A percentile compares a stretch with the other conserved stretches of the same genome.
Evolutionary conservation across 2,329 filamentous ascomycete species (phyloP).

Genomic region (Claviceps monticola): DNA sequence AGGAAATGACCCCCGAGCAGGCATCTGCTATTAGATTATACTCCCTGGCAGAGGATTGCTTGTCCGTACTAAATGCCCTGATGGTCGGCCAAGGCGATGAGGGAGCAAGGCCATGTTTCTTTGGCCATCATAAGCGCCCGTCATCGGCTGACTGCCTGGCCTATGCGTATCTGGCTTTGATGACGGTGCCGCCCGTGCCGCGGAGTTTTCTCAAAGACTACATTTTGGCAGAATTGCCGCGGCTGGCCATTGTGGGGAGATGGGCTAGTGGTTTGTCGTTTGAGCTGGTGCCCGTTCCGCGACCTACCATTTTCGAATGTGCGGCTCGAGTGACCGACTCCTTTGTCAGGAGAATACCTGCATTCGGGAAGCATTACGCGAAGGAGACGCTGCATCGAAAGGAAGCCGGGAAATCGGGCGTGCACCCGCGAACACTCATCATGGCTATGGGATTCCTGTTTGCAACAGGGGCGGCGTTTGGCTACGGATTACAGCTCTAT

Average conservation of each 20-base stretch:
- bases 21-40: conserved; percentile 64
- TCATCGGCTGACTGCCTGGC: conserved; percentile 59
- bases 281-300: conserved; percentile 12
- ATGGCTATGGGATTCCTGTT: conserved; percentile 19
- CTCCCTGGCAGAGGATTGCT: conserved; percentile 54
- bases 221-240: conserved; percentile 19
- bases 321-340: conserved; percentile 20
- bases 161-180: conserved; percentile 65
- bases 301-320: conserved; percentile 12
- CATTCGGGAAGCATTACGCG: conserved; percentile 22
- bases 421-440: conserved; percentile 20
- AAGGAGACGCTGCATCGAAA: conserved; percentile 23
- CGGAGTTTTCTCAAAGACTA: conserved; percentile 28
- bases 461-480: conserved; percentile 22
- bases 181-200: conserved; percentile 39
- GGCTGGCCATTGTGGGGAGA: conserved; percentile 19
- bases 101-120: conserved; percentile 18
- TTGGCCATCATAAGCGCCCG: conserved; percentile 11
- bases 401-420: conserved; percentile 17
- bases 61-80: conserved; percentile 55
- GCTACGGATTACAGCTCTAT: conserved; percentile 27
- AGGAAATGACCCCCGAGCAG: conserved; percentile 55
- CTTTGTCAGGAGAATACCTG: conserved; percentile 21
- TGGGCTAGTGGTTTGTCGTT: conserved; percentile 2
- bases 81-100: conserved; percentile 13